phyloP scores from a whole-genome alignment of 176 grass and related monocot genomes.

The Hsuehochloa calcarea region DNA sequence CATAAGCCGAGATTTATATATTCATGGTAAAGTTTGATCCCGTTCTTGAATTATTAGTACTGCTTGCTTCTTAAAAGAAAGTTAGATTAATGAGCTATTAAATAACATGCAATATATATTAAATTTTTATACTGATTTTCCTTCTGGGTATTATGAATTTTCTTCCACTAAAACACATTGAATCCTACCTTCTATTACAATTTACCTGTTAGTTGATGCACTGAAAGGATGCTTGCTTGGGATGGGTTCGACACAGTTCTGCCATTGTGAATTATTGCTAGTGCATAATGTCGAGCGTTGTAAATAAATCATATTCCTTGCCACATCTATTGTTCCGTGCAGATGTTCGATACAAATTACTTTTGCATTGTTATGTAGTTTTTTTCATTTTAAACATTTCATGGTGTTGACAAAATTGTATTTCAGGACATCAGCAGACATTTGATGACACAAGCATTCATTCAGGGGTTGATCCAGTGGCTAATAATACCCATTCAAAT shows the following conservation, averaged over 20 bases:
- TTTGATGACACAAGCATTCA: neutral
- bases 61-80: neutral
- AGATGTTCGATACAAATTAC: neutral
- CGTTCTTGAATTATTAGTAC: neutral
- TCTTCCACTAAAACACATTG: neutral
- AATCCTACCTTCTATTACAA: neutral
- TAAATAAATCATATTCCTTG: neutral
- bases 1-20: neutral
- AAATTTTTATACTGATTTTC: neutral
- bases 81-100: neutral
- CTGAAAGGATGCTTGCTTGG: neutral
- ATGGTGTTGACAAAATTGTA: neutral
- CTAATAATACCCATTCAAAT: neutral
- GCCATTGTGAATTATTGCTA: neutral
- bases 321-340: neutral
- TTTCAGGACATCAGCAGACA: neutral
- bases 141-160: neutral
- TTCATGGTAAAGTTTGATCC: slow-evolving; percentile 8
- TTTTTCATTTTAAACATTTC: neutral
- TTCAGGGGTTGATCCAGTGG: neutral
- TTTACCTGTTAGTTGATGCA: neutral
- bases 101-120: neutral
- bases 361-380: neutral
- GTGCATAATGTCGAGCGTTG: neutral
- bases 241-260: neutral